A percentile compares a stretch with the other conserved stretches of the same genome.
Conservation (phyloP, 176 grass and related monocot species). For the Bothriochloa decipiens region DNA sequence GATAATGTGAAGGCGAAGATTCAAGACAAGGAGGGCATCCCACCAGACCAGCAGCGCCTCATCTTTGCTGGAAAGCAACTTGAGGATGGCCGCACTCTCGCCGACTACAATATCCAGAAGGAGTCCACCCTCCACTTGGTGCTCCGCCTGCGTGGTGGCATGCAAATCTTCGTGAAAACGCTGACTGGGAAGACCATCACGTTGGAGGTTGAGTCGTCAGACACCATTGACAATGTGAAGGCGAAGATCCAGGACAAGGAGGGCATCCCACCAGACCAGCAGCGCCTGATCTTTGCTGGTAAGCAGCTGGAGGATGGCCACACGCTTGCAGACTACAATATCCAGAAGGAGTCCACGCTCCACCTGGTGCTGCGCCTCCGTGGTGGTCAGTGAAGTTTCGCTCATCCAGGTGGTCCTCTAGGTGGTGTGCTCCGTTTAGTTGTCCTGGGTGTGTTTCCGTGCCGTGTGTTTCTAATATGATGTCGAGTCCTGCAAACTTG, state of each 20-base stretch:
- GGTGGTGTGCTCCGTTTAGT: too few relatives aligned
- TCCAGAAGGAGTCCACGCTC: conserved; percentile 70
- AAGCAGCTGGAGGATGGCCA: conserved; percentile 69
- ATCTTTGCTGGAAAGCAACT: too few relatives aligned
- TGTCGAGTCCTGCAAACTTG: too few relatives aligned
- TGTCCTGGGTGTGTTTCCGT: too few relatives aligned
- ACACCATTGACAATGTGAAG: conserved; percentile 70
- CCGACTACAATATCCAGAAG: too few relatives aligned
- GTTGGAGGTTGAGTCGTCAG: conserved; percentile 37
- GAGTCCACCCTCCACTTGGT: conserved; percentile 21
- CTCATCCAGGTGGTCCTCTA: too few relatives aligned
- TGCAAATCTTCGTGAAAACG: conserved; percentile 78
- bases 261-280: conserved; percentile 71
- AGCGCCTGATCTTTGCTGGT: conserved; percentile 64
- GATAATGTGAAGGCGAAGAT: too few relatives aligned
- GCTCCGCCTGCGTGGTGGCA: conserved; percentile 55
- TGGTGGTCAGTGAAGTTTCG: conserved; percentile 26
- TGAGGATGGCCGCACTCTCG: too few relatives aligned
- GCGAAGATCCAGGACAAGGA: conserved; percentile 79
- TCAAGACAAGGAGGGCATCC: too few relatives aligned
- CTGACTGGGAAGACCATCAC: conserved; percentile 72
- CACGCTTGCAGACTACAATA: conserved; percentile 54
- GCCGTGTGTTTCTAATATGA: too few relatives aligned
- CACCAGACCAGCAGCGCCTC: too few relatives aligned
- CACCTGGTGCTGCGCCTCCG: conserved; percentile 44